Percentiles rank a stretch among this genome's conserved stretches.
These are phyloP conservation scores for cucumber (Cucumis sativus) DNA, from an alignment of 306 rosid species.

Conservation along the genomic window Cucumber_9930_V3 NC_026659.2:9883501-9884000, in stretches of 20 bases:
- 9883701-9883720: not conserved
- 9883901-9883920: no score
- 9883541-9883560: not conserved
- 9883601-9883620: not conserved
- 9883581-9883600: not conserved
- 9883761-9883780: not conserved
- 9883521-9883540: not conserved
- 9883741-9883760: not conserved
- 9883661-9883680: not conserved
- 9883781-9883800: not conserved
- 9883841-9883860: no score
- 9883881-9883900: no score
- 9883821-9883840: no score
- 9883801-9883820: no score
- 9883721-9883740: not conserved
- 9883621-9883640: not conserved
- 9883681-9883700: not conserved
- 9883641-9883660: not conserved
- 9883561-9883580: not conserved
- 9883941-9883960: no score
- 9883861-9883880: no score
- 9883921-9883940: no score
- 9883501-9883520: not conserved
- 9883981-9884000: no score
- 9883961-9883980: no score